Conservation (phyloP, 2,329 filamentous ascomycete genomes). For the Colletotrichum sp. region DNA sequence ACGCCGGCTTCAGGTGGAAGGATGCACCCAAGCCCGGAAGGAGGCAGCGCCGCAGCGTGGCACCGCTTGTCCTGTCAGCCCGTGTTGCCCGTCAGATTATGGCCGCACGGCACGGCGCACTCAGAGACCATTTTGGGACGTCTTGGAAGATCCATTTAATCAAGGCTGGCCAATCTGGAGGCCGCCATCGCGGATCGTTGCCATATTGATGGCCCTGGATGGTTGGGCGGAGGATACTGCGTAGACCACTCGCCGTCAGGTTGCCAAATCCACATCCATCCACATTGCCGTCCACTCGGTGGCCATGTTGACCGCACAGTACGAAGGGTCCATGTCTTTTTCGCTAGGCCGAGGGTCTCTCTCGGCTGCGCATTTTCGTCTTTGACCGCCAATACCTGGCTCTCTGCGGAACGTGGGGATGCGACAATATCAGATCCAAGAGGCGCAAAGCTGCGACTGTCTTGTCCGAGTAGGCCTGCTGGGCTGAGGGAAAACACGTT, state of each 20-base stretch:
- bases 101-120: not conserved
- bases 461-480: not conserved
- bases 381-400: not conserved
- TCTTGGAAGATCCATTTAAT: constrained; percentile 16
- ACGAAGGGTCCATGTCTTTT: not conserved
- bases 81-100: not conserved
- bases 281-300: not conserved
- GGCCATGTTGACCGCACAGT: not conserved
- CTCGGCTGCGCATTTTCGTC: not conserved
- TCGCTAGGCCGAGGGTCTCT: not conserved
- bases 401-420: not conserved
- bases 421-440: not conserved
- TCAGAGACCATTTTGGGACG: not conserved
- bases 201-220: not conserved
- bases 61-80: not conserved
- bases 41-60: not conserved
- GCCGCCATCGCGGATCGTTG: constrained; percentile 11
- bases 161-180: constrained; percentile 18
- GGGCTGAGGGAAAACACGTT: not conserved
- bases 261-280: not conserved
- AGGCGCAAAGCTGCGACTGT: not conserved
- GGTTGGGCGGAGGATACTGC: not conserved
- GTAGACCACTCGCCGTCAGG: not conserved
- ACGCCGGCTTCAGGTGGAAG: constrained; percentile 5
- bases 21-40: not conserved